Percentiles rank a stretch among this genome's conserved stretches.
Evolutionary conservation across 192 early-diverging fungal genomes (phyloP).

Genomic region (Coemansia sp.): DNA sequence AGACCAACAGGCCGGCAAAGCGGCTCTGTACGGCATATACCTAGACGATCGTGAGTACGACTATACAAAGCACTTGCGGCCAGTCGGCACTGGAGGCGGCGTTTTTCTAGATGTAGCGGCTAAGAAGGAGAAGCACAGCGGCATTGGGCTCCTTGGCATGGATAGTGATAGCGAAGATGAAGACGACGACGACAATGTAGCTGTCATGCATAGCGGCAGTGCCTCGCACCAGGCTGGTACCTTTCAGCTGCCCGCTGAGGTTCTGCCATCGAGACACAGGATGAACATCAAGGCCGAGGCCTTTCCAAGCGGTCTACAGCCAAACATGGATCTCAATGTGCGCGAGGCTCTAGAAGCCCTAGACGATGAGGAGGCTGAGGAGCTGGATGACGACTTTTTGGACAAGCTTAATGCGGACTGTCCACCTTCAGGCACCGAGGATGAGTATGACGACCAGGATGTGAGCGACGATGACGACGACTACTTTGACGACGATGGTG

Average conservation of each 20-base stretch:
- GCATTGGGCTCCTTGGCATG: slow-evolving; percentile 29
- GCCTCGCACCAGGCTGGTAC: slow-evolving; percentile 4
- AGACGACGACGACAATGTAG: background rate
- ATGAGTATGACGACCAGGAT: slow-evolving; percentile 31
- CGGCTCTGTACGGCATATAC: slow-evolving; percentile 87
- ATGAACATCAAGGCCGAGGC: slow-evolving; percentile 70
- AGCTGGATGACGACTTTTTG: slow-evolving; percentile 81
- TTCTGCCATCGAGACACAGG: slow-evolving; percentile 72
- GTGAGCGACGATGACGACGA: slow-evolving; percentile 54
- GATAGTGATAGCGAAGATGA: slow-evolving; percentile 30
- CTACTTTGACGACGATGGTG: slow-evolving; percentile 37
- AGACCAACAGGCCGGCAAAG: slow-evolving; percentile 57
- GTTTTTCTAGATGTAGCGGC: slow-evolving; percentile 70
- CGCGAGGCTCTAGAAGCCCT: slow-evolving; percentile 90
- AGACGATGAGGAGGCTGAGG: slow-evolving; percentile 83
- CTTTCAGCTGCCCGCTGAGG: slow-evolving; percentile 70
- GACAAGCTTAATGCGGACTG: slow-evolving; percentile 72
- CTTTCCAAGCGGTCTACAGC: slow-evolving; percentile 59
- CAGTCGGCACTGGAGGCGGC: slow-evolving; percentile 74
- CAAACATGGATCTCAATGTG: slow-evolving; percentile 77
- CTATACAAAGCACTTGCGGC: slow-evolving; percentile 88
- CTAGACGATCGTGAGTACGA: slow-evolving; percentile 92
- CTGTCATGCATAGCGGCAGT: background rate
- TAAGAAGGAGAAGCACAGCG: slow-evolving; percentile 57
- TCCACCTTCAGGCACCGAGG: slow-evolving; percentile 62